Percentiles rank a stretch among this genome's conserved stretches.
These are phyloP conservation scores for Clarireedia paspali DNA, from an alignment of 2,329 filamentous ascomycete genomes.

Conservation along the genomic window DNA sequence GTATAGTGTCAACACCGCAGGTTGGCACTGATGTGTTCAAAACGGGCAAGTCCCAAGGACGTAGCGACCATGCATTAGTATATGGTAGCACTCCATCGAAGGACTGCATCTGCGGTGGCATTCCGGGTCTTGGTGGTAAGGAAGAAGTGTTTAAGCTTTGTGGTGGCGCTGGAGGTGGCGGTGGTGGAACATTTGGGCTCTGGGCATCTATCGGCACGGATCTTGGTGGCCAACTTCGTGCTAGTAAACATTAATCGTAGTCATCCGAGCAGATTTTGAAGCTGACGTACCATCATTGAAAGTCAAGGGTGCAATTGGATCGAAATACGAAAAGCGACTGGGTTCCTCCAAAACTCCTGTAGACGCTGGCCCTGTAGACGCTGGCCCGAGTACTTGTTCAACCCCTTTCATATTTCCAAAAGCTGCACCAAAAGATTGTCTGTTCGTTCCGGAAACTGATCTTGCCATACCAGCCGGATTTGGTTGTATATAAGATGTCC, in stretches of 20 bases:
- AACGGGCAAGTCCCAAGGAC: constrained; percentile 29
- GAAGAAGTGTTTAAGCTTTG: neutral
- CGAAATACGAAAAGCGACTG: constrained; percentile 1
- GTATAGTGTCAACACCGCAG: constrained; percentile 30
- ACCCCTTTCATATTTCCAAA: neutral
- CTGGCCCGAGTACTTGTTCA: neutral
- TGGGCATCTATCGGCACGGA: neutral
- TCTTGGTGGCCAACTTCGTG: constrained; percentile 1
- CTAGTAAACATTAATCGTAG: neutral
- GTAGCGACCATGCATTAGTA: neutral
- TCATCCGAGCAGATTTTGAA: neutral
- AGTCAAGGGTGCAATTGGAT: neutral
- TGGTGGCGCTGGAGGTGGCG: neutral
- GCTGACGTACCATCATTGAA: constrained; percentile 2
- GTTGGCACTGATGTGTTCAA: constrained; percentile 27
- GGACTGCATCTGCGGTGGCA: neutral
- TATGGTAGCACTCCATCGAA: neutral
- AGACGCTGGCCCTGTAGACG: neutral
- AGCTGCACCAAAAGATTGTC: neutral
- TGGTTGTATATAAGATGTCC: neutral
- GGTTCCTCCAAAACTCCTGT: neutral
- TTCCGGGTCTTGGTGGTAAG: neutral
- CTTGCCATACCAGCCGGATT: neutral
- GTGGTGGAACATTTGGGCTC: neutral
- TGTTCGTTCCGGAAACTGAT: neutral